Conservation (phyloP, 345 rosid species). For the Pugionium cornutum region DNA sequence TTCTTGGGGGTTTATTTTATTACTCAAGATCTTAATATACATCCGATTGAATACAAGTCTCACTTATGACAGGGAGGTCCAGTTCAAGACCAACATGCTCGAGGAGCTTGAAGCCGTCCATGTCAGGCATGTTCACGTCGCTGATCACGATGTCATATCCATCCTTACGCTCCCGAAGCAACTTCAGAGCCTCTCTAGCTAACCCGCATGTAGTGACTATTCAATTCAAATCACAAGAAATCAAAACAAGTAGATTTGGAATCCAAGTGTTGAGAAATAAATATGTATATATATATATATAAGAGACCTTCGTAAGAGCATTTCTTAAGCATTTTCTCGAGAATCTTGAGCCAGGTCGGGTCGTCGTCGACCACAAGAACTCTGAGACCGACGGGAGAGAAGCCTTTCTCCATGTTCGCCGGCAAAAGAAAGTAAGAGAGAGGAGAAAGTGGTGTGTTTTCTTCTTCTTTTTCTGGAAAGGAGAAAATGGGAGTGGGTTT, state of each 20-base stretch:
- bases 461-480: slow-evolving; percentile 35
- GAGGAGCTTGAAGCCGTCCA: slow-evolving; percentile 97
- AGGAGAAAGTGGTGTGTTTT: slow-evolving; percentile 7
- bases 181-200: slow-evolving; percentile 80
- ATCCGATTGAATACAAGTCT: slow-evolving; percentile 31
- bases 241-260: not conserved
- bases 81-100: slow-evolving; percentile 94
- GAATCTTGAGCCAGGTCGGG: slow-evolving; percentile 93
- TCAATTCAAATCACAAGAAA: not conserved
- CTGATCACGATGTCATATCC: slow-evolving; percentile 94
- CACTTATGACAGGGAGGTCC: slow-evolving; percentile 96
- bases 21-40: not conserved
- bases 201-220: slow-evolving; percentile 84
- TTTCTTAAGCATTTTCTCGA: slow-evolving; percentile 97
- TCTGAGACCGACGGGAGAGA: slow-evolving; percentile 85
- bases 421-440: slow-evolving; percentile 24
- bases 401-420: slow-evolving; percentile 59
- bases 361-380: slow-evolving; percentile 98
- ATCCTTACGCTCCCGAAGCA: slow-evolving; percentile 84
- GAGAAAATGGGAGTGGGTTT: slow-evolving; percentile 37
- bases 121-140: slow-evolving; percentile 99
- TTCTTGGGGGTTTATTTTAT: too few species aligned
- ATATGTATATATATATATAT: not conserved
- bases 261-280: not conserved
- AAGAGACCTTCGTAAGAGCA: slow-evolving; percentile 81